phyloP scores from a whole-genome alignment of 2,329 filamentous ascomycete genomes.

The Paracorniculantispora psalliotae region DNA sequence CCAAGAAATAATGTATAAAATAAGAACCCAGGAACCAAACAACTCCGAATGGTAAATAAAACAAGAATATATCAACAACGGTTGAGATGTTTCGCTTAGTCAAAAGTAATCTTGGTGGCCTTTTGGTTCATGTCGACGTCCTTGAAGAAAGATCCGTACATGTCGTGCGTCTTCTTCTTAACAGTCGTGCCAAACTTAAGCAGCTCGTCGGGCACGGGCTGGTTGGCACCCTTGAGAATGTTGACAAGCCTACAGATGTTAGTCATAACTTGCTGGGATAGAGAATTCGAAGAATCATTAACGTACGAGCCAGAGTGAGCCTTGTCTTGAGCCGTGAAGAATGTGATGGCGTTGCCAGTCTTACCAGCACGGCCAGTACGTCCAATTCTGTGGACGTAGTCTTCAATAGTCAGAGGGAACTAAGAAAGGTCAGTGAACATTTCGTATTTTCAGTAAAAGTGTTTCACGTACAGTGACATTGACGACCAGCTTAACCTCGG shows the following conservation, averaged over 20 bases:
- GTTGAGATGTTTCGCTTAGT: conserved; percentile 35
- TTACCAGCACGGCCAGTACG: conserved; percentile 91
- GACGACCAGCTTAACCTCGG: conserved; percentile 88
- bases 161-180: conserved; percentile 96
- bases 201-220: conserved; percentile 82
- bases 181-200: conserved; percentile 97
- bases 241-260: conserved; percentile 68
- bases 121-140: conserved; percentile 79
- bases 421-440: conserved; percentile 26
- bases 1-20: conserved; percentile 8
- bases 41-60: conserved; percentile 5
- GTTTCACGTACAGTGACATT: conserved; percentile 66
- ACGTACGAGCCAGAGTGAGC: conserved; percentile 80
- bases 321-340: conserved; percentile 96
- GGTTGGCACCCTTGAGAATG: conserved; percentile 87
- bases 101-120: conserved; percentile 89
- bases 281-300: background rate
- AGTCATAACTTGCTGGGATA: conserved; percentile 16
- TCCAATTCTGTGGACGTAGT: conserved; percentile 96
- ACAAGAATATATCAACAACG: background rate
- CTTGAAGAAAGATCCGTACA: conserved; percentile 94
- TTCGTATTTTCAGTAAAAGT: background rate
- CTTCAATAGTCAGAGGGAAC: conserved; percentile 92
- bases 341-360: conserved; percentile 79
- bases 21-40: background rate